Evolutionary conservation across 306 rosid species (phyloP).

Genomic region (Spatholobus suberectus): DNA sequence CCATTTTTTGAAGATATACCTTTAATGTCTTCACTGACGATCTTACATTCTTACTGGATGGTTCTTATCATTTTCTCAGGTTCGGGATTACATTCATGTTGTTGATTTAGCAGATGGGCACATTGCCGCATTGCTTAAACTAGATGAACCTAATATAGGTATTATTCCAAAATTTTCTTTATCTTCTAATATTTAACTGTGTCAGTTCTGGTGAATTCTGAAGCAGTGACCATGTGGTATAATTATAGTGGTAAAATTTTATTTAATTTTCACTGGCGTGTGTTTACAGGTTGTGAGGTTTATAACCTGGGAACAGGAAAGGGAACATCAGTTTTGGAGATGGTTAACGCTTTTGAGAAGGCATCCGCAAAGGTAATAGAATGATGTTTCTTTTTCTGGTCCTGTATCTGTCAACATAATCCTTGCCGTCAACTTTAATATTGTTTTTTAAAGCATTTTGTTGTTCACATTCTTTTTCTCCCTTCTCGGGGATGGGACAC

Average conservation of each 20-base stretch:
- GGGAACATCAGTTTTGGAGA: slow-evolving; percentile 97
- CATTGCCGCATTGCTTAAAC: slow-evolving; percentile 86
- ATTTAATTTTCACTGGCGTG: slow-evolving; percentile 13
- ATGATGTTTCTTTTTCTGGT: slow-evolving; percentile 15
- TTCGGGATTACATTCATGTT: slow-evolving; percentile 95
- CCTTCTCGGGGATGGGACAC: not conserved
- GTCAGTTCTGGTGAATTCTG: not conserved
- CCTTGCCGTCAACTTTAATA: not conserved
- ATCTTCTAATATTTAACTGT: not conserved
- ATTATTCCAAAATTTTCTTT: slow-evolving; percentile 18
- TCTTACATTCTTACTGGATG: slow-evolving; percentile 34
- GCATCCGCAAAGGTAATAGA: slow-evolving; percentile 85
- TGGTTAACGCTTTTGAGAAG: slow-evolving; percentile 90
- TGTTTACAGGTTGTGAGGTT: slow-evolving; percentile 83
- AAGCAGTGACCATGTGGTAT: not conserved
- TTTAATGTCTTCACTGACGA: slow-evolving; percentile 23
- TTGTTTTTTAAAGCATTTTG: not conserved
- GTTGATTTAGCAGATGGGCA: slow-evolving; percentile 98
- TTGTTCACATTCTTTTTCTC: not conserved
- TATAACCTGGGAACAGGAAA: slow-evolving; percentile 97
- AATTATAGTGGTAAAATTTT: not conserved
- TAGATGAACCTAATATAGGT: slow-evolving; percentile 75
- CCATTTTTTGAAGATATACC: slow-evolving; percentile 3
- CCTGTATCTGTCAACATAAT: not conserved
- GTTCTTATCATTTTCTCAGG: slow-evolving; percentile 61